These are phyloP conservation scores for Loxodes magnus DNA, from an alignment of 73 alveolate species.

Conservation along the genomic window DNA sequence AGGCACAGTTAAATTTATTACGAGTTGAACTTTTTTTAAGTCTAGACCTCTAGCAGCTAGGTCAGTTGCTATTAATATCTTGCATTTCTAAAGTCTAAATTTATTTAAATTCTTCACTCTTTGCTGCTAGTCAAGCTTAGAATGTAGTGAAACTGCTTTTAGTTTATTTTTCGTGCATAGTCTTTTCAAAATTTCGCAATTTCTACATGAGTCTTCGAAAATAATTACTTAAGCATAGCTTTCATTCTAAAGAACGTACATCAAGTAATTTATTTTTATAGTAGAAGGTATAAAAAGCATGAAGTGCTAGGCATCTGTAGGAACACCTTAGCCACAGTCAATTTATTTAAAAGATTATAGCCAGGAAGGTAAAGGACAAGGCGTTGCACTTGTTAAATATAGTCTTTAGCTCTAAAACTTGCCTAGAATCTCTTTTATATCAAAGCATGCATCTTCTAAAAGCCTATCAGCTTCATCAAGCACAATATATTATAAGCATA, in stretches of 20 bases:
- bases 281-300: background rate
- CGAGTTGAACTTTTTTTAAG: conserved; percentile 85
- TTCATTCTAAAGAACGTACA: background rate
- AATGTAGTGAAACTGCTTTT: conserved; percentile 27
- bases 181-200: conserved; percentile 39
- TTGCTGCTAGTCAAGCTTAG: conserved; percentile 40
- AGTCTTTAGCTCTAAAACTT: background rate
- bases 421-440: background rate
- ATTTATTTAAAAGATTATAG: background rate
- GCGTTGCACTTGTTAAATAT: background rate
- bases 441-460: conserved; percentile 32
- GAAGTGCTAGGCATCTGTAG: background rate
- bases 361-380: conserved; percentile 13
- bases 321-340: background rate
- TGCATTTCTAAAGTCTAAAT: conserved; percentile 63
- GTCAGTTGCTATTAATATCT: conserved; percentile 94
- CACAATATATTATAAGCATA: conserved; percentile 73
- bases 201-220: conserved; percentile 67
- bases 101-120: conserved; percentile 77
- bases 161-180: conserved; percentile 35
- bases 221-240: background rate
- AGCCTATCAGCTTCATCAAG: conserved; percentile 96
- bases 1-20: conserved; percentile 89
- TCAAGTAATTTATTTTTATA: too few species aligned
- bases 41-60: conserved; percentile 97